Base-by-base conservation (phyloP, 1,284 basidiomycete species). In the Ganoderma leucocontextum region DNA sequence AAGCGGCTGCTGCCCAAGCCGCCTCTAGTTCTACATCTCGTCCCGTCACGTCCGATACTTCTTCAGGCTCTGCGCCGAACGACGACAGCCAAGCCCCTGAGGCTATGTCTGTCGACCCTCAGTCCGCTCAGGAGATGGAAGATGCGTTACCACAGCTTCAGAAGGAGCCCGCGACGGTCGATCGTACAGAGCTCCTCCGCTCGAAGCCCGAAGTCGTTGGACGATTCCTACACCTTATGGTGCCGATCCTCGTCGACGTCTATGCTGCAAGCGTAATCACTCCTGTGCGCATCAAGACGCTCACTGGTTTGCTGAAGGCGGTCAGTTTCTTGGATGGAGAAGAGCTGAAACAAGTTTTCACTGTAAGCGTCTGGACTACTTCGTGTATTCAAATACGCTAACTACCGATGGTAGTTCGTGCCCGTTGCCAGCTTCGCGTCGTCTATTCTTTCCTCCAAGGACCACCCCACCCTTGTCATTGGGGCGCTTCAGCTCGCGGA, bases 191-290 rank as follows among this genome's bases (percentile, higher is more conserved):
- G 60, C 79, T 96, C 47, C 81, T 98, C 60, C 89, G 91, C 61
- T 90, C 89, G 1, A 92, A 94, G 69, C 86, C 91, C 12, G 86
- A 84, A 6, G 87, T 95, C n/a, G 90, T 97, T 64, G 89, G 87
- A 36, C 87, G 90, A 36, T 98, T 96, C 80, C 93, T 95, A 88
- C 89, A 89, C 52, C 84, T 96, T 22, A 90, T 96, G 75, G 90
- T 97, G 0, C 97, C 97, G 0, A 95, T 97, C 60, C 85, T 98
- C 62, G 91, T 98, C 66, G 96, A 98, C 75, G 96, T 98, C 9
- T 98, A 97, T 80, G 93, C 95, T 25, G 96, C 97, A 12, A 97
- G 95, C 75, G 95, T 98, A 41, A 91, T 91, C 64, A 89, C 91
- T 0, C 90, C 94, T 7, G 91, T 98, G 3, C 86, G 96, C 68